Evolutionary conservation across 176 grass and related monocot species (phyloP), one percentile per base, ranked within the genome.

Genomic region (Oryza nivara): DNA sequence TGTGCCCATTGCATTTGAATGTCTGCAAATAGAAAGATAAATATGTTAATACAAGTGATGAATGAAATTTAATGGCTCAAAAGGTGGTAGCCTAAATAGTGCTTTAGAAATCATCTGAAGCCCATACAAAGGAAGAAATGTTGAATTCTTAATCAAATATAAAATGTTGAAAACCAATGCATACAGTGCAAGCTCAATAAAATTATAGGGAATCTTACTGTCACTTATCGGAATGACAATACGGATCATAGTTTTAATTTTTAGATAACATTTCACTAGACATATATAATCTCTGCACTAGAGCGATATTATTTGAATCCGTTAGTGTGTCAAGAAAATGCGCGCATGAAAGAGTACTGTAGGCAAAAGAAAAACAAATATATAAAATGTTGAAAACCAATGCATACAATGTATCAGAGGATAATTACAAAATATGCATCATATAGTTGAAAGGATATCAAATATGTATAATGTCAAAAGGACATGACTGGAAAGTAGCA

Each of bases 21-120:
- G 64, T 67, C 64, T 67, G 11, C 26, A 67, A 67, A 67, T 32
- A 67, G 23, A 67, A 67, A 30, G 11, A 67, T 67, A 67, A 67
- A 30, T 32, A 30, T 67, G 20, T 32, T 3, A n/a, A n/a, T 32
- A n/a, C 20, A 4, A 9, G 2, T 22, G 56, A 60, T n/a, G 9
- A 26, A 65, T 56, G 1, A 19, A 56, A 56, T 56, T 56, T 56
- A 49, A 15, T 56, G 51, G 19, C 51, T 56, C 5, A 6, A 1
- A 56, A 9, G 7, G 56, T 60, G 6, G 51, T 54, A 17, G 5
- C 7, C 56, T 60, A 19, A 60, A n/a, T 60, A 60, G 2, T 20
- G 16, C 11, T 60, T 60, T n/a, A 60, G 19, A 60, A 60, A 60
- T 19, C 17, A 60, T 19, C 1, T n/a, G 6, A 60, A 60, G 54